A percentile compares a stretch with the other conserved stretches of the same genome.
These are phyloP conservation scores for Rhynchospora pubera DNA, from an alignment of 176 grass and related monocot species.

Conservation along the genomic window DNA sequence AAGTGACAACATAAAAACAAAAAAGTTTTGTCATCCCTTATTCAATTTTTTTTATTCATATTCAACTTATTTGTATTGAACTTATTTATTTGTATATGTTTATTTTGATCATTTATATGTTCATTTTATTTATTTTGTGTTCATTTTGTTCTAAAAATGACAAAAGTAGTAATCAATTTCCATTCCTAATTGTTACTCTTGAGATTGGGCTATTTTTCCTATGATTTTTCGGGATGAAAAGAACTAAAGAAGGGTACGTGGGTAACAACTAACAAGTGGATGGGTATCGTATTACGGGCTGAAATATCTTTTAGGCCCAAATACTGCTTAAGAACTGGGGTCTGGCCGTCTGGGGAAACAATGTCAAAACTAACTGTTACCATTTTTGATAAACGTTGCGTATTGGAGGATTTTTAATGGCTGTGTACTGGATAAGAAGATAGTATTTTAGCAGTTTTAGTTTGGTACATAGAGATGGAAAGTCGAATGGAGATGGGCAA, in stretches of 20 bases:
- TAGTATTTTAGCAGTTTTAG: neutral
- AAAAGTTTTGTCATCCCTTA: no score
- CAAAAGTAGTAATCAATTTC: no score
- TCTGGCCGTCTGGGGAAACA: neutral
- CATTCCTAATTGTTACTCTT: no score
- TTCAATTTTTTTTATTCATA: no score
- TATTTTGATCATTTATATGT: no score
- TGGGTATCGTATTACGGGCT: neutral
- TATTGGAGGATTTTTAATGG: neutral
- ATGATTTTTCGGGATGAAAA: neutral
- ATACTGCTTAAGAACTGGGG: neutral
- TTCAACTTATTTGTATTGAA: no score
- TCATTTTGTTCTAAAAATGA: no score
- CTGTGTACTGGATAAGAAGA: neutral
- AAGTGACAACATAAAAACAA: no score
- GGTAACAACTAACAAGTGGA: neutral
- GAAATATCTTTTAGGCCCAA: neutral
- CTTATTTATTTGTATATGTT: no score
- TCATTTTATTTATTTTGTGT: no score
- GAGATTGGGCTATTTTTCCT: neutral
- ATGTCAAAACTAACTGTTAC: neutral
- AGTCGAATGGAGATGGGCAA: neutral
- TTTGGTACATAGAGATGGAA: neutral
- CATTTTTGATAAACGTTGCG: neutral
- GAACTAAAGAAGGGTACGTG: no score